Percentiles rank a stretch among this genome's conserved stretches.
Evolutionary conservation across 495 filamentous ascomycete genomes (phyloP).

Genomic region (Diplogelasinospora grovesii): DNA sequence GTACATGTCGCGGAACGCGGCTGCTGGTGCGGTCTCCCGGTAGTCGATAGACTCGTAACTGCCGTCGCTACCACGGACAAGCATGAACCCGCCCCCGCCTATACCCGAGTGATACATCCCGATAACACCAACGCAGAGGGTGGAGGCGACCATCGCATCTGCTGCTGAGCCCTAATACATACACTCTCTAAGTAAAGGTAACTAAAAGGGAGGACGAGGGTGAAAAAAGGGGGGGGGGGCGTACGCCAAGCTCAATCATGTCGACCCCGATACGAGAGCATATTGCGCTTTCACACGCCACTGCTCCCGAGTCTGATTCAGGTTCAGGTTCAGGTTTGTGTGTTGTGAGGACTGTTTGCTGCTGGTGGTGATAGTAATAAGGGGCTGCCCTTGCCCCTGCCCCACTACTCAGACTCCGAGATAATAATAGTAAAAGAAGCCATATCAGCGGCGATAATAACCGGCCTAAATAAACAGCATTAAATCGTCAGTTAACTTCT

Average conservation of each 20-base stretch:
- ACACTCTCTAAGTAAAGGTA: background rate
- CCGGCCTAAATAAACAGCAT: too few relatives aligned
- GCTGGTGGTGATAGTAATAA: too few relatives aligned
- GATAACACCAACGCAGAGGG: slow-evolving; percentile 68
- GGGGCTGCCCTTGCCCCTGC: too few relatives aligned
- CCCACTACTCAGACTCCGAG: too few relatives aligned
- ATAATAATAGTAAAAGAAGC: too few relatives aligned
- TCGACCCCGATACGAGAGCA: slow-evolving; percentile 74
- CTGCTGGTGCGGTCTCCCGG: slow-evolving; percentile 74
- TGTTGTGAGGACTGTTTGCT: too few relatives aligned
- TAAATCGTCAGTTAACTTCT: too few relatives aligned
- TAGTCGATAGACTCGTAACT: slow-evolving; percentile 76
- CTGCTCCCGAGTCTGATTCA: too few relatives aligned
- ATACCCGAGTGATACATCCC: slow-evolving; percentile 89
- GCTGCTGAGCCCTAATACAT: slow-evolving; percentile 56
- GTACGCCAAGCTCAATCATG: slow-evolving; percentile 54
- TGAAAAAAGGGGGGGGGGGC: background rate
- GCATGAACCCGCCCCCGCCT: slow-evolving; percentile 84
- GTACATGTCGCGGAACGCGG: slow-evolving; percentile 77
- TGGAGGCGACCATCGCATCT: slow-evolving; percentile 66
- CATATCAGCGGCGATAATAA: too few relatives aligned
- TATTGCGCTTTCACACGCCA: slow-evolving; percentile 69
- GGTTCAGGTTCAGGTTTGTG: slow-evolving; percentile 16
- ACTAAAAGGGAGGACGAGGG: background rate
- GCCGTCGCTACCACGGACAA: slow-evolving; percentile 59